Base-by-base conservation (phyloP, 768 basidiomycete species). In the Trametopsis cervina region DNA sequence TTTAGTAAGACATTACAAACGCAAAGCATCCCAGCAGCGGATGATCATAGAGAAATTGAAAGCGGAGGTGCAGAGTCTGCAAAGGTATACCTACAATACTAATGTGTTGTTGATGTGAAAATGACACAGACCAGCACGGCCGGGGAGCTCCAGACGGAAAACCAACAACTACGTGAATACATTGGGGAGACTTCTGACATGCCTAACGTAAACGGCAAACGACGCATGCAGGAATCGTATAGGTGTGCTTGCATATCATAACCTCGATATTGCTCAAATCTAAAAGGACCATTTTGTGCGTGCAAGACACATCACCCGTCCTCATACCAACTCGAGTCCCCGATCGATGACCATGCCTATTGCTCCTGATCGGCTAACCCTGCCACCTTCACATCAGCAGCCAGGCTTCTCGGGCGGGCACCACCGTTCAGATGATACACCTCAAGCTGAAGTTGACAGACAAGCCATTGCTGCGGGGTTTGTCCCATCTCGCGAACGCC, bases 321-420 rank as follows among this genome's bases (percentile, higher is more conserved):
- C 45, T n/a, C 53, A 55, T 33, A 55, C 66, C 1, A 60, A 54
- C 39, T 85, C 85, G 1, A 88, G 85, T 57, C 82, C 85, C 25
- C 76, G 74, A 48, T 78, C 80, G 26, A 65, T 71, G 17, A 55
- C 63, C 2, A 78, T 77, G 1, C 80, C 83, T 15, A 49, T 77
- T 10, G 82, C 72, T 17, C 84, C 84, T 21, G 66, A 76, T 54
- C 68, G 88, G 60, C 70, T 89, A 27, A 89, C 86, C 2, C 69
- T 88, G 18, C 81, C 80, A 15, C 77, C 71, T 11, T 73, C 75
- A 37, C 83, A 83, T 56, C 74, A 74, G 26, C 68, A 71, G 37
- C 75, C 79, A 6, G 69, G 64, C 26, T 67, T 72, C 50, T 55
- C 59, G 40, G 58, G 58, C 37, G 67, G 60, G 13, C 49, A 29